phyloP scores from a whole-genome alignment of 1,284 basidiomycete genomes.

The Schizopora paradoxa region DNA sequence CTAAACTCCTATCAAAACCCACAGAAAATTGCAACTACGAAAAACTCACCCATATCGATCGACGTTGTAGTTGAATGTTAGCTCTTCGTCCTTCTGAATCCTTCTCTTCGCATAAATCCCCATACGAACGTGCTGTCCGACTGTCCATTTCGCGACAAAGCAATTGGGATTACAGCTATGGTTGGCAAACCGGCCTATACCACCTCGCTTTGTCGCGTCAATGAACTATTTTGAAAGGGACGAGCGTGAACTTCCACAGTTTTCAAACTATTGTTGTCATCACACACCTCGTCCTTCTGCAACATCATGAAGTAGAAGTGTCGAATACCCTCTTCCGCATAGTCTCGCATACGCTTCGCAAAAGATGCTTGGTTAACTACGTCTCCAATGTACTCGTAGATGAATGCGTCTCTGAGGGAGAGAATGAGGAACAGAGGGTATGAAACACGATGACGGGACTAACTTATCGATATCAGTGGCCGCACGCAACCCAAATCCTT shows the following conservation, averaged over 20 bases:
- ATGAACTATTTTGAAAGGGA: slow-evolving; percentile 63
- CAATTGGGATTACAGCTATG: slow-evolving; percentile 98
- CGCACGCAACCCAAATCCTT: slow-evolving; percentile 90
- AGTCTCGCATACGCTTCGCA: slow-evolving; percentile 90
- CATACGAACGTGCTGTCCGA: slow-evolving; percentile 91
- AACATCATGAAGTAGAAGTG: slow-evolving; percentile 99
- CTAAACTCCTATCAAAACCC: slow-evolving; percentile 35
- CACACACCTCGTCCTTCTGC: slow-evolving; percentile 88
- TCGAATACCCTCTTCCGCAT: slow-evolving; percentile 87
- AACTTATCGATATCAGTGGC: slow-evolving; percentile 68
- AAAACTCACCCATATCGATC: slow-evolving; percentile 89
- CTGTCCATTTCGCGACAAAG: slow-evolving; percentile 99
- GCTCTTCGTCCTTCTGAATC: slow-evolving; percentile 82
- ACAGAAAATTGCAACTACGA: slow-evolving; percentile 3
- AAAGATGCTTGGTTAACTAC: slow-evolving; percentile 88
- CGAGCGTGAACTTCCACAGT: slow-evolving; percentile 12
- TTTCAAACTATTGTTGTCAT: neutral
- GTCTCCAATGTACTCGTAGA: slow-evolving; percentile 98
- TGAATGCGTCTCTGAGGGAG: slow-evolving; percentile 73
- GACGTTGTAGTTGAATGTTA: slow-evolving; percentile 99
- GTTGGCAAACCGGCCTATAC: slow-evolving; percentile 95
- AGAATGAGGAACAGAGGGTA: neutral
- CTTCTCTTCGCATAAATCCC: slow-evolving; percentile 92
- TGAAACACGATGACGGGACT: slow-evolving; percentile 28
- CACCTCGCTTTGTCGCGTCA: slow-evolving; percentile 96